Evolutionary conservation across 768 basidiomycete genomes (phyloP), one percentile per base, ranked within the genome.

Genomic region (Suillus fuscotomentosus): DNA sequence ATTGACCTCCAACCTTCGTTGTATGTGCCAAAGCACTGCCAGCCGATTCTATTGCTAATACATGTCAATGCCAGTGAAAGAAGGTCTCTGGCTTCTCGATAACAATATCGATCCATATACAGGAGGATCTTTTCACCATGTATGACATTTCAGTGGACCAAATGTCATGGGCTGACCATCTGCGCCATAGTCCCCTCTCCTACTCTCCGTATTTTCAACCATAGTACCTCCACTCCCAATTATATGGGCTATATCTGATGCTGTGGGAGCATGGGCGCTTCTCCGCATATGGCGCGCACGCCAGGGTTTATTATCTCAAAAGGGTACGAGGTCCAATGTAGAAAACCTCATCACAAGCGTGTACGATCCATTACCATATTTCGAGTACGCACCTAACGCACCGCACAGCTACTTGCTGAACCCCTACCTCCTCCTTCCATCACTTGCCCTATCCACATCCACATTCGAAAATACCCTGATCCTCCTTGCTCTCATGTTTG

Each of bases 51-150:
- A 47, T 61, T 14, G 39, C 62, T 69, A 66, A 36, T 63, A 60
- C 47, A 54, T 70, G 69, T 63, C 20, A 67, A 60, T 68, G 64
- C 66, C 66, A 98, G 97, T 99, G 64, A 87, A 88, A 72, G 97
- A 98, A 77, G 96, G 95, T 20, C 82, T 97, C 5, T 94, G 89
- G 77, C 83, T 98, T 17, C 89, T 88, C 66, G 79, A 83, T 48
- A 80, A 91, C 77, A 88, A 86, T n/a, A 79, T 93, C 27, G 86
- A 95, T 72, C 95, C 95, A 38, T 98, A 97, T 69, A 84, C 89
- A 63, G 95, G 94, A 47, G 92, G 93, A 6, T 78, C 88, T 11
- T 94, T 97, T 72, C 85, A 89, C 71, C 95, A 97, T 76, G 95
- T 96, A 77, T 65, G 91, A 67, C 9, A 13, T 13, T 45, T 60